phyloP scores from a whole-genome alignment of 2,329 filamentous ascomycete species.

The Colletotrichum brevisporum region DNA sequence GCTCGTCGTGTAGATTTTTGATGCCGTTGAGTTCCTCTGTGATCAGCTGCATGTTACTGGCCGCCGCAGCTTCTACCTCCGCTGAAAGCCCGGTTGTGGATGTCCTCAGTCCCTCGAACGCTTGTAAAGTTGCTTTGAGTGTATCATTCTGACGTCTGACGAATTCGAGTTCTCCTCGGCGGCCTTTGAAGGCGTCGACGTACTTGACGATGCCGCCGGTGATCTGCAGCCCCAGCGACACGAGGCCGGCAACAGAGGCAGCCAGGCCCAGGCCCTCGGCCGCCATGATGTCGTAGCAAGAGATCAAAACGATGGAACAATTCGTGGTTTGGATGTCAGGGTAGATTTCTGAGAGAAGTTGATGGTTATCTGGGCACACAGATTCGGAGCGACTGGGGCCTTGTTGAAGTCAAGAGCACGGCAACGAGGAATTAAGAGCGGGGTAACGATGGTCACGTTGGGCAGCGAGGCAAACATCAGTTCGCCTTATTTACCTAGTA shows the following conservation, averaged over 20 bases:
- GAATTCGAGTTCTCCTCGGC: not conserved
- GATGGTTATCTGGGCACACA: not conserved
- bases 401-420: too few relatives aligned
- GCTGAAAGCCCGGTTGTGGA: not conserved
- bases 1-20: not conserved
- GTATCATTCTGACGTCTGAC: not conserved
- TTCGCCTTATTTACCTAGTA: not conserved
- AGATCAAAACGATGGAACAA: not conserved
- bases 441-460: not conserved
- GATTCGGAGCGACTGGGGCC: not conserved
- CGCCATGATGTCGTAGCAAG: not conserved
- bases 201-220: conserved; percentile 10
- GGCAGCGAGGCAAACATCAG: not conserved
- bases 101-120: not conserved
- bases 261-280: conserved; percentile 2
- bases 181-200: conserved; percentile 5
- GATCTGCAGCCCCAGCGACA: conserved; percentile 8
- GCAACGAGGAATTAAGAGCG: not conserved
- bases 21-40: not conserved
- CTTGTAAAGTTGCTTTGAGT: not conserved
- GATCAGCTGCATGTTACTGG: not conserved
- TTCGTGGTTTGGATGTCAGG: not conserved
- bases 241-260: conserved; percentile 10
- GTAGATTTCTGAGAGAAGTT: not conserved
- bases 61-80: not conserved